Evolutionary conservation across 2,329 filamentous ascomycete genomes (phyloP), one percentile per base, ranked within the genome.

Genomic region (Hypomyces rosellus): DNA sequence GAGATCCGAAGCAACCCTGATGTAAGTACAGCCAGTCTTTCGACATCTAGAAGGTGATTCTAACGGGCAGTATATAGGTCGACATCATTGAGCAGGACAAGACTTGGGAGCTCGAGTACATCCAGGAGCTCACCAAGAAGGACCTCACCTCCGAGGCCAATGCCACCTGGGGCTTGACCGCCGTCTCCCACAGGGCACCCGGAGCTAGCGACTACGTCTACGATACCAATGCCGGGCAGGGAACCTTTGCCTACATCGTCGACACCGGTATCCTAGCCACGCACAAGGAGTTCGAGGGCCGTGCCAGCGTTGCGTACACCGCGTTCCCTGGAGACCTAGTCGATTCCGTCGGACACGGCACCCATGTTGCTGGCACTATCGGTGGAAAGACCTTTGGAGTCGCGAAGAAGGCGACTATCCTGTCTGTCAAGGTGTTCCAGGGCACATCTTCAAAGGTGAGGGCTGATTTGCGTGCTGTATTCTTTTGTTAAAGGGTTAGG

Each of bases 231-330:
- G 74, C 74, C 40, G 76, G 76, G 25, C 34, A 67, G 22, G 74
- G 73, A 36, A 78, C 78, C 57, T 83, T 77, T 33, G 76, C 74
- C 42, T 86, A 80, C 63, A 65, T 86, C 18, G 74, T 86, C 43
- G 82, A 86, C 64, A 84, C 80, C 4, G 82, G 82, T 57, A 78
- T 85, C 56, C 68, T 67, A 43, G 66, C 69, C 18, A 69, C 72
- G 5, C 82, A 86, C 65, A 58, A 59, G 34, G 73, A 81, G 61
- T 81, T 78, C 58, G 69, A 73, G 58, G 75, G 74, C 36, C 74
- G 78, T 48, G 79, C 78, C n/a, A 66, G 42, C 8, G 46, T 50
- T 13, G 62, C 51, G 30, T 66, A 46, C 46, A 60, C 57, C 42
- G 61, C 58, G 34, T 66, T 58, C 43, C 51, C 50, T 33, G 59